Conservation (phyloP, 257 asterid species). For the Verbena officinalis region DNA sequence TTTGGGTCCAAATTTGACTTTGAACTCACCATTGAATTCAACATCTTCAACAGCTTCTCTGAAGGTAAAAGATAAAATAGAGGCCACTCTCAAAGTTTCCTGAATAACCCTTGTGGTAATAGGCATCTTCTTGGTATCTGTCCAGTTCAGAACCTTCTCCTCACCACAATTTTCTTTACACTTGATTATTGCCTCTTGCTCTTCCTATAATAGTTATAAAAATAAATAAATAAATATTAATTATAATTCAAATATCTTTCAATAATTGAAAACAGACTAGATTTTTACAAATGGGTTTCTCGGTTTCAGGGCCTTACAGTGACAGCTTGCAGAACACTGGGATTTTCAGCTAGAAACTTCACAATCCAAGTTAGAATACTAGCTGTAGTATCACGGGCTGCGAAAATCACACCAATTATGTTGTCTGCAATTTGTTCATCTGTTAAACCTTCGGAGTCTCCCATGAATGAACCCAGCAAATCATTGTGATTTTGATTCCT, state of each 20-base stretch:
- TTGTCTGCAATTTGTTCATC: constrained; percentile 80
- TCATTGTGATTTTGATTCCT: constrained; percentile 45
- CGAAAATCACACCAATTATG: constrained; percentile 73
- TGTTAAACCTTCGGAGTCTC: constrained; percentile 53
- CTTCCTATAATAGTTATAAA: constrained; percentile 49
- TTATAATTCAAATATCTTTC: neutral
- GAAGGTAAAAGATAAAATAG: constrained; percentile 70
- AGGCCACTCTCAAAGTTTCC: constrained; percentile 80
- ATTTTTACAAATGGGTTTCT: neutral
- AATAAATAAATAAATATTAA: neutral
- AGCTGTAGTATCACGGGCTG: constrained; percentile 82
- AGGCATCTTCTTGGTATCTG: constrained; percentile 73
- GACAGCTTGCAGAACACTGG: constrained; percentile 67
- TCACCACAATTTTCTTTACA: constrained; percentile 46
- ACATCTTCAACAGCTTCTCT: constrained; percentile 88
- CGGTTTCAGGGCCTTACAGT: constrained; percentile 51
- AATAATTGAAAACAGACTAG: neutral
- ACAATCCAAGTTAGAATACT: constrained; percentile 78
- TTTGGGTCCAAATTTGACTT: constrained; percentile 1
- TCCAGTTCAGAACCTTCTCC: constrained; percentile 49
- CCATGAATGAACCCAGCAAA: constrained; percentile 74
- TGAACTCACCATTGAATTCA: constrained; percentile 63
- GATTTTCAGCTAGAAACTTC: constrained; percentile 77
- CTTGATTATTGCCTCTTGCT: constrained; percentile 64
- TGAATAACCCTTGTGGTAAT: constrained; percentile 67